These are phyloP conservation scores for Ogataea hybrid DNA, from an alignment of 1,139 yeast species.

Conservation along the genomic window DNA sequence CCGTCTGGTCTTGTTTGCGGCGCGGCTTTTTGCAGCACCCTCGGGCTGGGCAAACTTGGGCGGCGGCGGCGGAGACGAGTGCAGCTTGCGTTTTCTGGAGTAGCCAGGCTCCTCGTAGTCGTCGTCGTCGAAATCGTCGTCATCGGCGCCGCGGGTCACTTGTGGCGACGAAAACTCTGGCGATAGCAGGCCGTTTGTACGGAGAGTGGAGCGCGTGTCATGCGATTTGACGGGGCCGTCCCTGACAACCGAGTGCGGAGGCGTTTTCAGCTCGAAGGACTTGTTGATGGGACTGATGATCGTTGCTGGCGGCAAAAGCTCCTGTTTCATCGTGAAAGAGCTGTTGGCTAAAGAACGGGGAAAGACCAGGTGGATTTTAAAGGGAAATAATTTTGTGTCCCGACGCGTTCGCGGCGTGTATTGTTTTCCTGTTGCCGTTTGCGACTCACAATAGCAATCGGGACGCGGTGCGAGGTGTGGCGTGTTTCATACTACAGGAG, in stretches of 20 bases:
- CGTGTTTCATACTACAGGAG: conserved; percentile 9
- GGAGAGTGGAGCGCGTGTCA: conserved; percentile 7
- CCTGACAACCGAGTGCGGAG: conserved; percentile 29
- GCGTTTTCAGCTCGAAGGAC: conserved; percentile 28
- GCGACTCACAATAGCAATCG: conserved; percentile 1
- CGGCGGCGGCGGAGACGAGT: conserved; percentile 21
- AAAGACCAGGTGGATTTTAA: conserved; percentile 5
- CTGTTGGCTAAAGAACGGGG: conserved; percentile 3
- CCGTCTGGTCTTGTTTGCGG: conserved; percentile 19
- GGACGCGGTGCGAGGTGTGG: conserved; percentile 14
- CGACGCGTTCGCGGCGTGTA: conserved; percentile 13
- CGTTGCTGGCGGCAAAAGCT: conserved; percentile 18
- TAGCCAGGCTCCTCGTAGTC: conserved; percentile 11
- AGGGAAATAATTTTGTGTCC: conserved; percentile 2
- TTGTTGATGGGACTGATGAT: conserved; percentile 20
- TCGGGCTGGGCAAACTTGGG: conserved; percentile 19
- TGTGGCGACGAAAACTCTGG: conserved; percentile 36
- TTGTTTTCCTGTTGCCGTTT: conserved; percentile 5
- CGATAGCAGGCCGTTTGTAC: conserved; percentile 28
- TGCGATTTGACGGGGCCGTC: conserved; percentile 12
- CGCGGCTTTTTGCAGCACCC: conserved; percentile 3
- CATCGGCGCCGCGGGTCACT: conserved; percentile 11
- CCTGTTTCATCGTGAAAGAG: conserved; percentile 16
- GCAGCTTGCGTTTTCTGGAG: conserved; percentile 12
- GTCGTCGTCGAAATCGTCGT: conserved; percentile 9